Base-by-base conservation (phyloP, 805 yeast genomes). In the Deakozyma indianensis region DNA sequence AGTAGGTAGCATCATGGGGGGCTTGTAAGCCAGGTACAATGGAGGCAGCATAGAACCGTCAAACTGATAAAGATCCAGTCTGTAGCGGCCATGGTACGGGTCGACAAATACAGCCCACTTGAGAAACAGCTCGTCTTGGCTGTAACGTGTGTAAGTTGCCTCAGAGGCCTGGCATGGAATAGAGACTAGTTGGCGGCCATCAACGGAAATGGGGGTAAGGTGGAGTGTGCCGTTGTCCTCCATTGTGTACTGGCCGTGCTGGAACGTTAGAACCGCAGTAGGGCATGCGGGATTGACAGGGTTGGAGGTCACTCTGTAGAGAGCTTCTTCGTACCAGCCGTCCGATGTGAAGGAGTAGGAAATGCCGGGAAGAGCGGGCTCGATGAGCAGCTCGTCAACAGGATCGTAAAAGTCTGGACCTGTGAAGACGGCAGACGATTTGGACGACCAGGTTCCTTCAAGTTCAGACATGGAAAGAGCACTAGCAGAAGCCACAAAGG, bases 1-100 rank as follows among this genome's bases (percentile, higher is more conserved):
- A 0, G 97, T 92, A 21, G 98, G 98, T 49, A 92, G 75, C 98
- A 92, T 92, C 75, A 83, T 72, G 7, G 98, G 94, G 3, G 98
- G 98, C 55, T 75, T 74, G 68, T 88, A 92, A 1, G 94, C 95
- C 61, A 92, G 71, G 63, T 86, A 92, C 56, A 92, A 63, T 0
- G 98, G 97, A 53, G 86, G 90, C 69, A 82, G 64, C 41, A 77
- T 77, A 16, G 83, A 62, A 16, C 96, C 96, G 38, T 67, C 69
- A 54, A 73, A 80, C 65, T 80, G 78, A 64, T 73, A 80, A 48
- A 92, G 67, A 50, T 79, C 79, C 47, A 92, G 73, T 53, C 75
- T 73, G 65, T 78, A 79, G 56, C 86, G 74, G 21, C 98, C 98
- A 58, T 84, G 83, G 66, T 90, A 92, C 11, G 73, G 66, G 61